Percentiles rank a stretch among this genome's conserved stretches.
Conservation (phyloP, 1,284 basidiomycete genomes). For the Ceratorhiza oryzae-sativae region DNA sequence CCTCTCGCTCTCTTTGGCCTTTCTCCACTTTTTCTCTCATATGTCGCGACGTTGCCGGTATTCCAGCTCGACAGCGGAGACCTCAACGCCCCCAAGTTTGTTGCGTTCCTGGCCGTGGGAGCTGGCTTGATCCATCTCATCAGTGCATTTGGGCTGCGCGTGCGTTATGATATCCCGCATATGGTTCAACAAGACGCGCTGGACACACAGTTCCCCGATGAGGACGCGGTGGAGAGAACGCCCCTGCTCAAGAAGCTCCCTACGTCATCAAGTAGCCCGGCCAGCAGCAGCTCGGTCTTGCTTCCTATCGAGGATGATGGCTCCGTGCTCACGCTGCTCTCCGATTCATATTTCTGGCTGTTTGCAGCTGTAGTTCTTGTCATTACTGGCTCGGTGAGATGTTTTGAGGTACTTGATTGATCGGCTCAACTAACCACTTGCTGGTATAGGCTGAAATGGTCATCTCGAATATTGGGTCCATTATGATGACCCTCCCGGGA, state of each 20-base stretch:
- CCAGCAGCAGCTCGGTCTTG: neutral
- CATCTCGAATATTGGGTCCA: constrained; percentile 77
- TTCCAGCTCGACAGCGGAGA: constrained; percentile 55
- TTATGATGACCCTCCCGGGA: constrained; percentile 67
- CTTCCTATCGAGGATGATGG: constrained; percentile 43
- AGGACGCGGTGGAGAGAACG: constrained; percentile 31
- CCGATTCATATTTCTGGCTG: constrained; percentile 67
- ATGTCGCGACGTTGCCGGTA: constrained; percentile 67
- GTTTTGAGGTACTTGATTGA: neutral
- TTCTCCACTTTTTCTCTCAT: constrained; percentile 75
- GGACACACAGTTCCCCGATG: constrained; percentile 13
- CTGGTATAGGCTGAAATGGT: constrained; percentile 74
- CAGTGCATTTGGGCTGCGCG: constrained; percentile 59
- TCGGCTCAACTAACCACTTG: neutral
- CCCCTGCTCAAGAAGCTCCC: constrained; percentile 56
- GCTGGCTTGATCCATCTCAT: constrained; percentile 62
- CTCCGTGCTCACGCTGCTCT: constrained; percentile 58
- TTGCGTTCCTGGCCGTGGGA: constrained; percentile 63
- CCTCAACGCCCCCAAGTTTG: constrained; percentile 64
- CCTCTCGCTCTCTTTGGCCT: constrained; percentile 76
- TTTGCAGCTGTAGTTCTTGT: constrained; percentile 57
- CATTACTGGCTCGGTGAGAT: constrained; percentile 58
- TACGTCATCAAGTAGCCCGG: constrained; percentile 50
- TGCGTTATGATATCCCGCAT: constrained; percentile 30
- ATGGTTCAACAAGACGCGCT: neutral